phyloP scores from a whole-genome alignment of 208 protist genomes.

The Balamuthia mandrillaris region DNA sequence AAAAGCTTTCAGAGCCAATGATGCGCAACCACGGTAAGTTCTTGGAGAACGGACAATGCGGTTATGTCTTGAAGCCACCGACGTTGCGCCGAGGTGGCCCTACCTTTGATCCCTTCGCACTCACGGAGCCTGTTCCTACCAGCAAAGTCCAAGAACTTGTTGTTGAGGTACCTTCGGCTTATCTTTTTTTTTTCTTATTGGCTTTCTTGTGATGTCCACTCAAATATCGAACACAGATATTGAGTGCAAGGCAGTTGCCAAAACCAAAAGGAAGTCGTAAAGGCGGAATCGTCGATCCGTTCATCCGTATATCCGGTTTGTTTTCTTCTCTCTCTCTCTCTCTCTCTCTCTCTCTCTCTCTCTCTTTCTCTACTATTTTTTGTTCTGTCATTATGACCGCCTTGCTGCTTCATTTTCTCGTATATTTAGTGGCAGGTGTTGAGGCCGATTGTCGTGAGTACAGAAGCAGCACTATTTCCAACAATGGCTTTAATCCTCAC shows the following conservation, averaged over 20 bases:
- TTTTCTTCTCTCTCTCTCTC: background rate
- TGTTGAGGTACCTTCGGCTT: background rate
- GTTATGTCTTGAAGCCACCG: constrained; percentile 88
- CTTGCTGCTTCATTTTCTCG: background rate
- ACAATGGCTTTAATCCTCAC: constrained; percentile 61
- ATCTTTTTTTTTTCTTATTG: background rate
- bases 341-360: background rate
- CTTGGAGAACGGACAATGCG: constrained; percentile 83
- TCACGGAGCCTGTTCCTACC: background rate
- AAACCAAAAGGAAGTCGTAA: constrained; percentile 16
- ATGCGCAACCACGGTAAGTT: constrained; percentile 84
- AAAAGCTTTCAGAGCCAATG: constrained; percentile 64
- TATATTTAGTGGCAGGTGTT: background rate
- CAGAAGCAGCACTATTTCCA: background rate
- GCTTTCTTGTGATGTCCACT: too few species aligned
- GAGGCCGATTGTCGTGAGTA: background rate
- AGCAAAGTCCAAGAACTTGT: background rate
- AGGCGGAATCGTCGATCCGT: constrained; percentile 54
- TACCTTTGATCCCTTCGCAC: too few species aligned
- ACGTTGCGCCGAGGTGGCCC: constrained; percentile 36
- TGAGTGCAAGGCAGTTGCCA: background rate
- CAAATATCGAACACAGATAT: too few species aligned
- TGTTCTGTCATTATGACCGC: background rate
- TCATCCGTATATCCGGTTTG: background rate
- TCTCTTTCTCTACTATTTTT: background rate